Evolutionary conservation across 495 filamentous ascomycete species (phyloP).

Genomic region (Trichoderma parareesei): DNA sequence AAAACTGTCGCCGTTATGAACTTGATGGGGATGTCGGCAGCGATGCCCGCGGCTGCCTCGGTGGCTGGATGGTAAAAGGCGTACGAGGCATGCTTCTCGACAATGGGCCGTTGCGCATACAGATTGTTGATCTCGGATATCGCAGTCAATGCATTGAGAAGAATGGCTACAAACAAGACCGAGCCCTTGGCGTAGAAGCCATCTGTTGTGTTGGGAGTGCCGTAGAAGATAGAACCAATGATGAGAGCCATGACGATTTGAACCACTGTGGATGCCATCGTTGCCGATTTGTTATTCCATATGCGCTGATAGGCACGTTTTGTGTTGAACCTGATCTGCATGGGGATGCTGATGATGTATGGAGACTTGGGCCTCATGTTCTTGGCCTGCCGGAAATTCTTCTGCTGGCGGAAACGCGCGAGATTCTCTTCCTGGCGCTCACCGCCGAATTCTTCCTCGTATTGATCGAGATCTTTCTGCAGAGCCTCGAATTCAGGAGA

Average conservation of each 20-base stretch:
- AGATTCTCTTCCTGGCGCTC: conserved; percentile 23
- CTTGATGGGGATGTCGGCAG: conserved; percentile 52
- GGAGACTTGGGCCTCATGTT: conserved; percentile 41
- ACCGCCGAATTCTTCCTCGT: conserved; percentile 46
- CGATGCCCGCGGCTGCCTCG: conserved; percentile 49
- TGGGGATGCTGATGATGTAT: conserved; percentile 47
- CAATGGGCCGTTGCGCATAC: conserved; percentile 53
- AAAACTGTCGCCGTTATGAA: conserved; percentile 42
- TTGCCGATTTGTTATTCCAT: conserved; percentile 26
- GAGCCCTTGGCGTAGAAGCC: conserved; percentile 49
- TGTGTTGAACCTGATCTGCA: conserved; percentile 49
- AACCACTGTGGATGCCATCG: conserved; percentile 19
- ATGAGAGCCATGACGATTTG: conserved; percentile 39
- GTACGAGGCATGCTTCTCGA: conserved; percentile 58
- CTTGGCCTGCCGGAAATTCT: conserved; percentile 26
- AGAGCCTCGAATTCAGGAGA: conserved; percentile 46
- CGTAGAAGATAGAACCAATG: conserved; percentile 39
- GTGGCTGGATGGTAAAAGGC: conserved; percentile 59
- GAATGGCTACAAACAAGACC: conserved; percentile 45
- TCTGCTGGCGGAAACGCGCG: conserved; percentile 20
- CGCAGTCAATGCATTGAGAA: conserved; percentile 45
- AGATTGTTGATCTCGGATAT: conserved; percentile 54
- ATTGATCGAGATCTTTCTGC: conserved; percentile 52
- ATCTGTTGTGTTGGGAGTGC: conserved; percentile 33
- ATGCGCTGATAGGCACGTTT: conserved; percentile 42